phyloP scores from a whole-genome alignment of 2,329 filamentous ascomycete genomes.

The Scedosporium boydii region DNA sequence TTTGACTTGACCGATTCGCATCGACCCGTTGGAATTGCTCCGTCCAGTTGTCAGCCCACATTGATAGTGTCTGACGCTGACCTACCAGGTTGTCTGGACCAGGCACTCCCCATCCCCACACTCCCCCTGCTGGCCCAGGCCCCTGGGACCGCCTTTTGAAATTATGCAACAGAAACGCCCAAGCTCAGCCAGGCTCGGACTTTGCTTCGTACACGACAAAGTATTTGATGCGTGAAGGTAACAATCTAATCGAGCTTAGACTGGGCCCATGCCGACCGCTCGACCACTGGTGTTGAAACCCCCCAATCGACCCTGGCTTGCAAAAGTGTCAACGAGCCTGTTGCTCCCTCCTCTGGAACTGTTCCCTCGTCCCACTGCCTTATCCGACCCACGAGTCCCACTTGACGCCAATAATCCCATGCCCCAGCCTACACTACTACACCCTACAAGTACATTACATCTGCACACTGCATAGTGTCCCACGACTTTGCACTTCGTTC shows the following conservation, averaged over 20 bases:
- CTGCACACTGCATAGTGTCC: too few relatives aligned
- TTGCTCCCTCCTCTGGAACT: not conserved
- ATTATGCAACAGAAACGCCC: not conserved
- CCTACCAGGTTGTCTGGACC: not conserved
- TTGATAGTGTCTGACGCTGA: not conserved
- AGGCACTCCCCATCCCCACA: not conserved
- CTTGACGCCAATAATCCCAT: not conserved
- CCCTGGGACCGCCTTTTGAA: not conserved
- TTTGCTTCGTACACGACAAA: not conserved
- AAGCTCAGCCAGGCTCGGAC: not conserved
- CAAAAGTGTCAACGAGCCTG: too few relatives aligned
- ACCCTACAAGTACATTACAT: too few relatives aligned
- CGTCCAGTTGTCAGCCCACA: not conserved
- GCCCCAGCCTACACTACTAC: too few relatives aligned
- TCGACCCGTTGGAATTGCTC: too few relatives aligned
- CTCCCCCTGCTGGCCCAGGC: not conserved
- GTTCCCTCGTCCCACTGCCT: not conserved
- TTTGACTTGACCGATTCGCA: too few relatives aligned
- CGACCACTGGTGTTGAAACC: not conserved
- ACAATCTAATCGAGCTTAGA: not conserved
- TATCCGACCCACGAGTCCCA: not conserved
- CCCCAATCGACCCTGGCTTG: not conserved
- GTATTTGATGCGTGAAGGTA: not conserved
- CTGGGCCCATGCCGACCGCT: not conserved
- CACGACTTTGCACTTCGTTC: too few relatives aligned